Evolutionary conservation across 1,284 basidiomycete species (phyloP), one percentile per base, ranked within the genome.

Genomic region (Boletus semigastroideus): DNA sequence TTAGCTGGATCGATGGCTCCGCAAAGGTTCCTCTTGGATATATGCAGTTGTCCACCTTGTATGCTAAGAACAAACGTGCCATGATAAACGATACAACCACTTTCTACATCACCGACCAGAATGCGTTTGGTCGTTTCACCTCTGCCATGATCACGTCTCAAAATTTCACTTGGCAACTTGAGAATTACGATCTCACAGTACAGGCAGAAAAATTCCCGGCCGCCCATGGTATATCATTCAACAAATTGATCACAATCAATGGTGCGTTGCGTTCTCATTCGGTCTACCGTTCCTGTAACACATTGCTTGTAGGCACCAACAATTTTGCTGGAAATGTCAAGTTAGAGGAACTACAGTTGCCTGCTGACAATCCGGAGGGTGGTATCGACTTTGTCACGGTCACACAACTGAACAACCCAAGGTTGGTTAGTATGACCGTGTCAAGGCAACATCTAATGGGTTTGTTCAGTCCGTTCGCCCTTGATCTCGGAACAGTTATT

Each of bases 111-210:
- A 62, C 62, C 0, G 73, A 87, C 59, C 67, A 79, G 60, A 65
- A 63, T 28, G 78, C 78, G 10, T 87, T 87, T 59, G 78, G 78
- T 52, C 70, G 66, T 25, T 88, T 88, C 63, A 75, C 83, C 5
- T 65, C 67, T 30, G 65, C 72, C 14, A 74, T 92, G 77, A 87
- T 91, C 63, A 89, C 84, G 0, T 76, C 81, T 51, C 71, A 74
- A 39, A 82, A 79, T 53, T 90, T 91, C 61, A 90, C 84, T 4
- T 92, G 89, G 90, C 76, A 77, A 53, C 68, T 92, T 46, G 63
- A 72, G 20, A 85, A 79, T 57, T 67, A 78, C 34, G 76, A 78
- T 60, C 74, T 91, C 43, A 74, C 75, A 22, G 86, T 85, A 7
- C 83, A 86, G 56, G 89, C 90, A 4, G 72, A 82, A 59, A 84